Percentiles rank a stretch among this genome's conserved stretches.
Conservation (phyloP, 1,284 basidiomycete genomes). For the Phylloporus gajari region DNA sequence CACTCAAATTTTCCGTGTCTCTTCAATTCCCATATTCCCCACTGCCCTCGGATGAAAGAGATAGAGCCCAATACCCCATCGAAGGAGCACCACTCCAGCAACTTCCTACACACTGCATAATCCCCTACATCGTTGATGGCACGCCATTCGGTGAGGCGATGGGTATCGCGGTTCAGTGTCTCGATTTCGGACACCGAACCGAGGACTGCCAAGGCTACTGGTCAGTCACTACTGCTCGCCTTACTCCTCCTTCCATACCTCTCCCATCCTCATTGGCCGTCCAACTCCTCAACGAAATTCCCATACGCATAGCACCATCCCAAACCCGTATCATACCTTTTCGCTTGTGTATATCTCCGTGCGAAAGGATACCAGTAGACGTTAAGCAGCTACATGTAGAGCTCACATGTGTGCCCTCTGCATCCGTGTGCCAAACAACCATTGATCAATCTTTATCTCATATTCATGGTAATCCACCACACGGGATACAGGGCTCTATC, state of each 20-base stretch:
- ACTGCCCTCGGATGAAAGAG: conserved; percentile 8
- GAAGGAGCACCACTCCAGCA: conserved; percentile 45
- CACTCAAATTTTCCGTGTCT: conserved; percentile 57
- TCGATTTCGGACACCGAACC: conserved; percentile 34
- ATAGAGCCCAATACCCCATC: background rate
- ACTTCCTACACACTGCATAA: conserved; percentile 62
- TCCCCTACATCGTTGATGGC: conserved; percentile 74
- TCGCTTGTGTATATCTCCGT: conserved; percentile 51
- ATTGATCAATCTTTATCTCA: background rate
- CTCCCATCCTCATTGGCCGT: conserved; percentile 45
- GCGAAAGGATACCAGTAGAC: conserved; percentile 40
- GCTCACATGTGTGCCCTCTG: conserved; percentile 40
- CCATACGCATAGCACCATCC: conserved; percentile 62
- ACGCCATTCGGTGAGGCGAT: conserved; percentile 72
- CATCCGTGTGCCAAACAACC: conserved; percentile 25
- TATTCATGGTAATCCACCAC: background rate
- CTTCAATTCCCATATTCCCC: conserved; percentile 47
- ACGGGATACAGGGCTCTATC: conserved; percentile 6
- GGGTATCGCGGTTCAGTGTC: conserved; percentile 69
- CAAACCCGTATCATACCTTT: conserved; percentile 71
- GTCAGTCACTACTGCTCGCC: conserved; percentile 26
- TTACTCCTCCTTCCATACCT: conserved; percentile 11
- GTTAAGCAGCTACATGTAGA: conserved; percentile 49
- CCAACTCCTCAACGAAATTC: conserved; percentile 43
- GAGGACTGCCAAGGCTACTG: conserved; percentile 23